These are phyloP conservation scores for Priceomyces medius DNA, from an alignment of 805 yeast species.

Conservation along the genomic window DNA sequence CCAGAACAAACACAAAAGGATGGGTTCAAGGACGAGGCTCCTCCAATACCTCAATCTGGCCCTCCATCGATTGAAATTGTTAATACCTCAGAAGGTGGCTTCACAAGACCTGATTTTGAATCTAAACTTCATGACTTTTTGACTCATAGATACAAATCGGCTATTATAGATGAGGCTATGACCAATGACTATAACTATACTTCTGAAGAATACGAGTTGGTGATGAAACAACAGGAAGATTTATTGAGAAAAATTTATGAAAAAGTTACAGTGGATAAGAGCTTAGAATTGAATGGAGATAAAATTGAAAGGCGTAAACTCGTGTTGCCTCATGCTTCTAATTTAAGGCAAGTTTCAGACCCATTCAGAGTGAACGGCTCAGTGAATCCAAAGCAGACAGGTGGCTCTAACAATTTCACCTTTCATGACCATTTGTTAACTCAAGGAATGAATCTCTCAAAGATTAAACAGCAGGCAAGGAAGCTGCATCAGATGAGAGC, in stretches of 20 bases:
- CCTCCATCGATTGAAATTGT: conserved; percentile 28
- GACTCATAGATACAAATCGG: conserved; percentile 26
- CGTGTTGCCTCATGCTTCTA: conserved; percentile 42
- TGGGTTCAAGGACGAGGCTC: conserved; percentile 8
- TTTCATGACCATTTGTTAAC: conserved; percentile 71
- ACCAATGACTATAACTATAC: conserved; percentile 30
- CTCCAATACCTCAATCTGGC: conserved; percentile 24
- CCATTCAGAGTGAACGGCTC: conserved; percentile 46
- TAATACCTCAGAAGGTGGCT: conserved; percentile 10
- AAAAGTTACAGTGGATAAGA: conserved; percentile 33
- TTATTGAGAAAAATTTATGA: conserved; percentile 47
- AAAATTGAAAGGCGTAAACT: conserved; percentile 50
- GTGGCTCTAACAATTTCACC: conserved; percentile 42
- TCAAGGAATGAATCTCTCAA: conserved; percentile 73
- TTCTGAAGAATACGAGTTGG: conserved; percentile 58
- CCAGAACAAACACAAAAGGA: conserved; percentile 21
- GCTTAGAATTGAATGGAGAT: conserved; percentile 44
- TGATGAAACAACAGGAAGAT: conserved; percentile 52
- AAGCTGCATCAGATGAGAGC: conserved; percentile 65
- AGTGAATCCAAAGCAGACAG: conserved; percentile 45
- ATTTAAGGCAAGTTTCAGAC: conserved; percentile 41
- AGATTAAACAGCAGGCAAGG: conserved; percentile 63
- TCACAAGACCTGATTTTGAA: conserved; percentile 28
- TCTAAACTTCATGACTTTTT: conserved; percentile 26
- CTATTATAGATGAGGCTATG: conserved; percentile 38